Base-by-base conservation (phyloP, 805 yeast genomes). In the Myxozyma udenii region DNA sequence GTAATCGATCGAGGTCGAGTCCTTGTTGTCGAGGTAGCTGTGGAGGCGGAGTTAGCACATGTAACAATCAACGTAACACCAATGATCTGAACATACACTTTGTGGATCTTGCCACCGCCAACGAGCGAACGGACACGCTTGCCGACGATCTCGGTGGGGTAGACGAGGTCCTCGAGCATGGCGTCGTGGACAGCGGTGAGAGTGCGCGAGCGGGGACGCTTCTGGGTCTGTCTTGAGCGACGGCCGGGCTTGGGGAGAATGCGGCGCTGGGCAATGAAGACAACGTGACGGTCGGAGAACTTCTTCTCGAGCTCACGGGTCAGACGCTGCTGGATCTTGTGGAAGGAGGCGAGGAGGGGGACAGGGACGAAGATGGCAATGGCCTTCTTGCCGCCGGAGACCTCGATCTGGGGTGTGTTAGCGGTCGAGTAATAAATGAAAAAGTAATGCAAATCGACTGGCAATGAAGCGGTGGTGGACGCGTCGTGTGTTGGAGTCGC, bases 141-240 rank as follows among this genome's bases (percentile, higher is more conserved):
- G 78, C 98, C 98, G 67, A 85, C 83, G 71, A 91, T 91, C 83
- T 91, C 97, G 68, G 98, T 90, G 78, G 98, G 98, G 97, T 85
- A 91, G 66, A 93, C 98, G 74, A 91, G 83, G 79, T 91, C 98
- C 80, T 93, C 98, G 76, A 91, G 87, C 79, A 91, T 80, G 77
- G 88, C 87, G 80, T 93, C 98, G 78, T 91, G 98, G 67, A 91
- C 98, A 73, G 97, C 89, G 68, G 96, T 84, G 77, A 93, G 83
- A 72, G 98, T 91, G 86, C 98, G 89, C 70, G 98, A 90, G 82
- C 96, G 88, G 77, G 98, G 98, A 84, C 98, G 90, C 90, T 93
- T 90, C 81, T 93, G 98, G 70, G 75, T 78, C 77, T 84, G 87
- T 83, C 89, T 87, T 61, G 96, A 81, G 72, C 84, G 69, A 81